phyloP scores from a whole-genome alignment of 2,329 filamentous ascomycete genomes.

The Magnaporthiopsis incrustans region DNA sequence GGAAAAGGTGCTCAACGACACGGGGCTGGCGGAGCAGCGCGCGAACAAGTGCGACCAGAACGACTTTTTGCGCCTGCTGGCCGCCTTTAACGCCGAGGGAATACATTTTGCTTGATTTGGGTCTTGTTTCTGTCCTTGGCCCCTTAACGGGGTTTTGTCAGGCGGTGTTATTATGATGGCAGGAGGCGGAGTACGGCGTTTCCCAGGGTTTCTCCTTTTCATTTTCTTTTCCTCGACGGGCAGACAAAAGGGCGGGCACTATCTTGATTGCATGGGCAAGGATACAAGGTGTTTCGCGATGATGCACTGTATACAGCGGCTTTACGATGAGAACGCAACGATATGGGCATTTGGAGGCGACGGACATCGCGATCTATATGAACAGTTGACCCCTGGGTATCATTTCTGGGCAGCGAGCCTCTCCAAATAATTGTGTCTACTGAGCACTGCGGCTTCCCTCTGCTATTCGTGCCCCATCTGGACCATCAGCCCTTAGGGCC shows the following conservation, averaged over 20 bases:
- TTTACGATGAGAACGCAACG: background rate
- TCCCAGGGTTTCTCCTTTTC: background rate
- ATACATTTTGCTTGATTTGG: constrained; percentile 71
- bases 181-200: background rate
- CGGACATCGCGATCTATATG: too few relatives aligned
- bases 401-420: background rate
- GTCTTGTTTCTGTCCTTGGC: background rate
- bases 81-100: constrained; percentile 81
- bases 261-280: background rate
- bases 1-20: constrained; percentile 73
- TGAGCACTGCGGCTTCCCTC: background rate
- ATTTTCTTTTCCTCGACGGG: background rate
- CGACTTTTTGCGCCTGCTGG: constrained; percentile 75
- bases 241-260: background rate
- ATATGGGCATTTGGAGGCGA: background rate
- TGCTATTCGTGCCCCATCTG: background rate
- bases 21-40: constrained; percentile 71
- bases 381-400: background rate
- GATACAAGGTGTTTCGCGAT: background rate
- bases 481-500: background rate
- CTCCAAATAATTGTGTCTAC: background rate
- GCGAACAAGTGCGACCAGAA: constrained; percentile 85
- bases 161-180: background rate
- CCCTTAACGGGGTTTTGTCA: background rate
- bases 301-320: background rate